Base-by-base conservation (phyloP, 805 yeast genomes). In the Yamadazyma akitaensis region DNA sequence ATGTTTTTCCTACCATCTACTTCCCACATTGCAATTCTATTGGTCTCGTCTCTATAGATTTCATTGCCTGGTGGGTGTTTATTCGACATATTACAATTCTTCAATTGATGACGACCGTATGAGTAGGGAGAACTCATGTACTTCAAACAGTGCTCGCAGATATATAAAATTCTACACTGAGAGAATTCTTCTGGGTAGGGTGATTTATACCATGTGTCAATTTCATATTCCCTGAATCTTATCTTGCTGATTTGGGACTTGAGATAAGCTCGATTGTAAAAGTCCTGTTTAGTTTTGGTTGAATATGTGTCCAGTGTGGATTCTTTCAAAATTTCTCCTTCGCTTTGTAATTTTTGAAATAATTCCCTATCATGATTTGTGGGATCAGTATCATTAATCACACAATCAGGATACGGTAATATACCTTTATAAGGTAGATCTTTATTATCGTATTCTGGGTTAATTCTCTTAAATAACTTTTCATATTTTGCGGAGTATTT, bases 121-220 rank as follows among this genome's bases (percentile, higher is more conserved):
- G 84, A 80, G 53, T 76, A 82, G 13, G 85, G 82, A 0, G 90
- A 82, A 33, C 76, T 75, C 80, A 82, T 82, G 60, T 88, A 91
- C 65, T 85, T 83, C 48, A 92, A 65, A 61, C 98, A 94, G 56
- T 75, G 81, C 53, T 89, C 94, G 64, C 98, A 94, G 13, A 92
- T 76, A 58, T 82, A 83, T 39, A 94, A 67, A 2, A 82, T 76
- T 36, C 71, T 70, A 39, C 81, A 77, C 26, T 74, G 75, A 36
- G 88, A 79, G 58, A 82, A 88, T 58, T 88, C 94, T 50, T 86
- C 90, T 0, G 98, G 97, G 60, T 88, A 94, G 1, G 98, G 98
- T 0, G 97, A 83, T 2, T 87, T 80, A 64, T 87, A 91, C 96
- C 97, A 89, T 0, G 97, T 88, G 50, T 85, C 86, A 24, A 94